Conservation (phyloP, 164 flowering plant species). For the Stephania japonica region DNA sequence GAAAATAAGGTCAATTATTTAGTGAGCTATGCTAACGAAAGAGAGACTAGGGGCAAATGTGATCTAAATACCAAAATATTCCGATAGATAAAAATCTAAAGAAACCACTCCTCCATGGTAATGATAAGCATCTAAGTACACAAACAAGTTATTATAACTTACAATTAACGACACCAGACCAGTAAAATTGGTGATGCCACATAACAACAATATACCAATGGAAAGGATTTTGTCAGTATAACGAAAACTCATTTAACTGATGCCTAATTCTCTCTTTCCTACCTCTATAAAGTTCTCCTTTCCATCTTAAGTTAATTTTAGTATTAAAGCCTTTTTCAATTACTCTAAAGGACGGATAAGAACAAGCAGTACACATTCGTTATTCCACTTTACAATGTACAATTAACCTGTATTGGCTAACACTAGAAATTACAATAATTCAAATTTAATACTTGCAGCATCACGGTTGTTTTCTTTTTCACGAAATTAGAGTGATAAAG, state of each 20-base stretch:
- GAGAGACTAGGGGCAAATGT: background rate
- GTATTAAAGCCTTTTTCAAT: background rate
- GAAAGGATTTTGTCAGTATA: too few species aligned
- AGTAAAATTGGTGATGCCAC: too few species aligned
- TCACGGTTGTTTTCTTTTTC: background rate
- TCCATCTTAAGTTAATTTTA: background rate
- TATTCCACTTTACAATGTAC: background rate
- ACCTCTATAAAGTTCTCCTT: background rate
- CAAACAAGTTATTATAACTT: too few species aligned
- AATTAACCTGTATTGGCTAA: background rate
- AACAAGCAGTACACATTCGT: background rate
- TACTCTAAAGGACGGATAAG: background rate
- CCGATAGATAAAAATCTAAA: background rate
- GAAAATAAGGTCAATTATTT: background rate
- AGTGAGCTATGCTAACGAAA: background rate
- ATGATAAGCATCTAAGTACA: too few species aligned
- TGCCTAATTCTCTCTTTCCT: background rate
- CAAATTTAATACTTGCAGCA: background rate
- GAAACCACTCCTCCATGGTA: too few species aligned
- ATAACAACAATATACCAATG: too few species aligned
- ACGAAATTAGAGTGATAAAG: background rate
- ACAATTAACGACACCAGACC: too few species aligned
- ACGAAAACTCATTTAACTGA: background rate
- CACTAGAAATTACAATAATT: background rate
- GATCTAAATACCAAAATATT: background rate